These are phyloP conservation scores for Lolium perenne DNA, from an alignment of 176 grass and related monocot species.

Conservation along the genomic window DNA sequence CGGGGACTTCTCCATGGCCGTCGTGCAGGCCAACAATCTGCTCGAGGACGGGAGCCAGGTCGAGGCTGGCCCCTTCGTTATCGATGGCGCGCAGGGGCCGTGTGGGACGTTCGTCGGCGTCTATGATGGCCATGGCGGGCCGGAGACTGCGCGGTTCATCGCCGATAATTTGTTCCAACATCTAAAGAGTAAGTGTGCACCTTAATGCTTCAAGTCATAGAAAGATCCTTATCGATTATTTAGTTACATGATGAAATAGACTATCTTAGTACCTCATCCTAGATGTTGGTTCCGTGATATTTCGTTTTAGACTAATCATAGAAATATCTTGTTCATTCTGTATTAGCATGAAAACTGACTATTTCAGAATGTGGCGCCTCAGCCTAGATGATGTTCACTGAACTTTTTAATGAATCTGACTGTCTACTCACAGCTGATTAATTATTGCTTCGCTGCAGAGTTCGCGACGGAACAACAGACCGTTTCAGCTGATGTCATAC, in stretches of 20 bases:
- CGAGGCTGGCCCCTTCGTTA: conserved; percentile 61
- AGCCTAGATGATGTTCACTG: not conserved
- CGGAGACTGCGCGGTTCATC: conserved; percentile 65
- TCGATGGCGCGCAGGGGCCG: conserved; percentile 23
- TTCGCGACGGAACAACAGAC: conserved; percentile 59
- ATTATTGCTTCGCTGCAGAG: conserved; percentile 42
- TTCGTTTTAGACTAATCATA: too few relatives aligned
- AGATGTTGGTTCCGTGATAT: too few relatives aligned
- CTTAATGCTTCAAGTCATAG: not conserved
- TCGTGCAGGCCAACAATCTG: conserved; percentile 77
- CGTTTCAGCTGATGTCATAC: conserved; percentile 59
- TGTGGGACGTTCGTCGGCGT: conserved; percentile 70
- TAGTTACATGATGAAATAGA: not conserved
- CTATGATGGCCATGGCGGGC: conserved; percentile 81
- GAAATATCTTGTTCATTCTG: too few relatives aligned
- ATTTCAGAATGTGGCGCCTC: not conserved
- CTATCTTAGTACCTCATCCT: not conserved
- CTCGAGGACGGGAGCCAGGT: conserved; percentile 79
- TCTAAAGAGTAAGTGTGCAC: conserved; percentile 61
- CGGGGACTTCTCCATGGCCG: conserved; percentile 85
- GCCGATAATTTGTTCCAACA: conserved; percentile 56
- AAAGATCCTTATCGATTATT: not conserved
- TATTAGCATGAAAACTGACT: too few relatives aligned
- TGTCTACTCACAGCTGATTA: not conserved
- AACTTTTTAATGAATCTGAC: not conserved